A percentile compares a stretch with the other conserved stretches of the same genome.
These are phyloP conservation scores for Scheffersomyces segobiensis DNA, from an alignment of 1,139 yeast species.

Conservation along the genomic window DNA sequence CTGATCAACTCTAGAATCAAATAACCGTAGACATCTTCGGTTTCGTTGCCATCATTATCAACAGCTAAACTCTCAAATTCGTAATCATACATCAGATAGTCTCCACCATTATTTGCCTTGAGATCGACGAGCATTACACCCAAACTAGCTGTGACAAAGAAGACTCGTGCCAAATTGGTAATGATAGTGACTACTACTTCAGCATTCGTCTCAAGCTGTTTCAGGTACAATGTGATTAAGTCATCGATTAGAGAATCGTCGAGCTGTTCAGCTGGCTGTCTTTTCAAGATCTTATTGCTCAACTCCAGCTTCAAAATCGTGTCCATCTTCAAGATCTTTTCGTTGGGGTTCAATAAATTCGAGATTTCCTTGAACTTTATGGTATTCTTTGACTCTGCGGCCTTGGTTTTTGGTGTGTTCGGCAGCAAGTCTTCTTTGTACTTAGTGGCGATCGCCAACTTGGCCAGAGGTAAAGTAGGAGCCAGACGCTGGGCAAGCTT, in stretches of 20 bases:
- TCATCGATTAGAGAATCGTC: constrained; percentile 40
- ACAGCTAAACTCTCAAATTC: constrained; percentile 52
- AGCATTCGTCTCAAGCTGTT: constrained; percentile 32
- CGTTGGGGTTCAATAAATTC: constrained; percentile 31
- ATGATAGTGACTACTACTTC: constrained; percentile 49
- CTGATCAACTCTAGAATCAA: constrained; percentile 63
- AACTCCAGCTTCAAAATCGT: constrained; percentile 39
- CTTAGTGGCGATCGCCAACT: not conserved
- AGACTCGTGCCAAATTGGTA: constrained; percentile 47
- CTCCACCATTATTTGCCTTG: constrained; percentile 54
- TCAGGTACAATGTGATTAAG: constrained; percentile 41
- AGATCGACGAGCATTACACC: constrained; percentile 46
- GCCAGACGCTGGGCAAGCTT: constrained; percentile 1
- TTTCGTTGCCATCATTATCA: constrained; percentile 38
- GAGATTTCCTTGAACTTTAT: constrained; percentile 39
- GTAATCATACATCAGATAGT: constrained; percentile 76
- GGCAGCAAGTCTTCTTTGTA: not conserved
- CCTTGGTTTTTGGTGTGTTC: not conserved
- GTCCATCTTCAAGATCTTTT: constrained; percentile 46
- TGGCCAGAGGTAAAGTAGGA: constrained; percentile 7
- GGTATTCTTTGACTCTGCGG: constrained; percentile 2
- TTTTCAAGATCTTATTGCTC: constrained; percentile 22
- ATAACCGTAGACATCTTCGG: constrained; percentile 51
- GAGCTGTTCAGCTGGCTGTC: constrained; percentile 24
- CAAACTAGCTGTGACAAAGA: constrained; percentile 38